These are phyloP conservation scores for Harringtonia aguacate DNA, from an alignment of 2,329 filamentous ascomycete genomes.

Conservation along the genomic window DNA sequence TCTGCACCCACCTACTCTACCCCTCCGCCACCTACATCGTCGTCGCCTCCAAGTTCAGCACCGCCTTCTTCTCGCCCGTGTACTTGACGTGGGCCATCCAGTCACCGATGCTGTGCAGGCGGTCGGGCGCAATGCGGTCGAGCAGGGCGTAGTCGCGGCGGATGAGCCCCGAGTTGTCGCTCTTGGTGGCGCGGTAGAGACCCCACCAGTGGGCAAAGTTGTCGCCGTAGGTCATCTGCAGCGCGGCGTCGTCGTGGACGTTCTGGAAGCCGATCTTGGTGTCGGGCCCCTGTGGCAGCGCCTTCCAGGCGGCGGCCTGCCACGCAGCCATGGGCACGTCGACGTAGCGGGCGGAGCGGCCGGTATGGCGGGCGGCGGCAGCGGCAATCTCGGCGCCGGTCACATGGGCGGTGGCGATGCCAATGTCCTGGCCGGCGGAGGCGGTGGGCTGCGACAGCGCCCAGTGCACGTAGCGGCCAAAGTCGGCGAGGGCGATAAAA, in stretches of 20 bases:
- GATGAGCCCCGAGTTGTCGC: constrained; percentile 28
- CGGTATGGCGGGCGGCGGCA: constrained; percentile 20
- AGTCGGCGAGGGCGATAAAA: constrained; percentile 18
- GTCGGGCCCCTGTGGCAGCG: not conserved
- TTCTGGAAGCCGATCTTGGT: not conserved
- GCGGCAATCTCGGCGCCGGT: constrained; percentile 16
- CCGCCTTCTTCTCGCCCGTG: constrained; percentile 1
- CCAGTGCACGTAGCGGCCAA: constrained; percentile 19
- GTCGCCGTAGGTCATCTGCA: constrained; percentile 11
- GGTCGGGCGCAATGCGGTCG: constrained; percentile 37
- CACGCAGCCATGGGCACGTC: constrained; percentile 7
- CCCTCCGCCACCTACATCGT: no score
- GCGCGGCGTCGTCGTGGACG: constrained; percentile 1
- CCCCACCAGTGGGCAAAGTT: constrained; percentile 14
- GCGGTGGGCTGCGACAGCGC: constrained; percentile 17
- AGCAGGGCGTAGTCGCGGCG: constrained; percentile 35
- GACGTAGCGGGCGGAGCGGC: constrained; percentile 17
- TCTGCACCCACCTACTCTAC: no score
- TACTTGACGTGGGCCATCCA: constrained; percentile 15
- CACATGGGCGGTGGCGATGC: constrained; percentile 19
- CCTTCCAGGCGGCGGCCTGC: not conserved
- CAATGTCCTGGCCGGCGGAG: constrained; percentile 17
- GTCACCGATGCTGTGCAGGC: constrained; percentile 36
- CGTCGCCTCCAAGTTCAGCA: not conserved
- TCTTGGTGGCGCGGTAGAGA: constrained; percentile 16